Evolutionary conservation across 2,329 filamentous ascomycete species (phyloP).

Genomic region (Penicillium sp.): DNA sequence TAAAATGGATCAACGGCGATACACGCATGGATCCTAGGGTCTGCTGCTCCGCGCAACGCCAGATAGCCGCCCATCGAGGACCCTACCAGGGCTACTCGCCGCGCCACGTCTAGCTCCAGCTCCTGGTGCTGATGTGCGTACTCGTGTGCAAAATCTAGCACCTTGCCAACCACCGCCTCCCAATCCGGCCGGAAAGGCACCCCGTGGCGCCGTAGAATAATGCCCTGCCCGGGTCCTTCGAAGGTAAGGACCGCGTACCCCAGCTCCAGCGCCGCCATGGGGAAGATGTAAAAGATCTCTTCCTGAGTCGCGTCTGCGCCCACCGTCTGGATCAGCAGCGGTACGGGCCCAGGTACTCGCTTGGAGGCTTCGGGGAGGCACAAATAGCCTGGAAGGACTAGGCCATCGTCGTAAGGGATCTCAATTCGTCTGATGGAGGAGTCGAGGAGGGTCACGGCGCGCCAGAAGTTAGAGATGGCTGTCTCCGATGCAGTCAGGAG

Average conservation of each 20-base stretch:
- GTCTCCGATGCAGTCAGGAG: neutral
- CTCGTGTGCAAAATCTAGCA: neutral
- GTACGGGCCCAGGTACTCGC: neutral
- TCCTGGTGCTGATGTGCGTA: neutral
- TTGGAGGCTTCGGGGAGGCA: conserved; percentile 16
- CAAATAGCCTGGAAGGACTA: conserved; percentile 26
- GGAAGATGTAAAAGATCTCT: conserved; percentile 37
- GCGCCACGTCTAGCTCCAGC: conserved; percentile 33
- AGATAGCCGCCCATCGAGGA: conserved; percentile 46
- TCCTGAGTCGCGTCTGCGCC: conserved; percentile 39
- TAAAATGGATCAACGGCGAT: conserved; percentile 23
- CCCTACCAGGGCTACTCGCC: conserved; percentile 35
- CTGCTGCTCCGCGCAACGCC: conserved; percentile 42
- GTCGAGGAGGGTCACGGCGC: conserved; percentile 25
- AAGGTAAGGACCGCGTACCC: conserved; percentile 46
- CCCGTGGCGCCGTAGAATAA: conserved; percentile 23
- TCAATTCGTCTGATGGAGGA: neutral
- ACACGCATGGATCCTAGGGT: conserved; percentile 45
- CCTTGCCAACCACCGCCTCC: neutral
- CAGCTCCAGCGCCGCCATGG: conserved; percentile 18
- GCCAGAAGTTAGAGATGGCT: conserved; percentile 38
- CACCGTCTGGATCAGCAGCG: conserved; percentile 6
- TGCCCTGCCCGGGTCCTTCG: conserved; percentile 46
- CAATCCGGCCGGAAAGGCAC: conserved; percentile 1
- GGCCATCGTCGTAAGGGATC: conserved; percentile 3